A percentile compares a stretch with the other conserved stretches of the same genome.
These are phyloP conservation scores for Exophiala aquamarina DNA, from an alignment of 2,329 filamentous ascomycete genomes.

Conservation along the genomic window DNA sequence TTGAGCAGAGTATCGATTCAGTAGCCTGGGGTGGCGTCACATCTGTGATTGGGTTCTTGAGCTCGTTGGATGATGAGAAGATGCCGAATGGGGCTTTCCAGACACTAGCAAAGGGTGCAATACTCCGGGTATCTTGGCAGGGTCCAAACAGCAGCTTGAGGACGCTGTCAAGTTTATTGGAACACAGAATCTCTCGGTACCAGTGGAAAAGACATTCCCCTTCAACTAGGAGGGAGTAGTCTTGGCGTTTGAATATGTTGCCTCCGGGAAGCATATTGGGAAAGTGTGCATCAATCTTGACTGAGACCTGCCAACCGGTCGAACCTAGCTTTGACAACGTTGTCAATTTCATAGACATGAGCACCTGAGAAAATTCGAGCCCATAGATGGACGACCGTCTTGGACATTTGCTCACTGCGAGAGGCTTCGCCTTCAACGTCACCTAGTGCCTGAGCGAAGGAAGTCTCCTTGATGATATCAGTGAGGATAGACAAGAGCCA, in stretches of 20 bases:
- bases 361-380: conserved; percentile 26
- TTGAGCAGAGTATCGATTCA: conserved; percentile 47
- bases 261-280: conserved; percentile 44
- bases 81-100: conserved; percentile 61
- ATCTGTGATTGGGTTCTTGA: conserved; percentile 19
- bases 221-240: conserved; percentile 40
- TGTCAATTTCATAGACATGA: conserved; percentile 15
- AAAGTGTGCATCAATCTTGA: conserved; percentile 37
- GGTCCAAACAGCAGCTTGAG: conserved; percentile 55
- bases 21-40: conserved; percentile 49
- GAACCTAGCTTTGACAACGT: conserved; percentile 4
- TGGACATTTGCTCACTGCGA: conserved; percentile 19
- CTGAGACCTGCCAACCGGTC: neutral
- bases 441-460: conserved; percentile 2
- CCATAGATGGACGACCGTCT: conserved; percentile 26
- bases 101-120: conserved; percentile 51
- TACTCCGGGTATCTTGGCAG: conserved; percentile 62
- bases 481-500: conserved; percentile 19
- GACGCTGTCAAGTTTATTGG: conserved; percentile 46
- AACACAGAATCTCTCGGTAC: conserved; percentile 33
- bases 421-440: conserved; percentile 8
- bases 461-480: conserved; percentile 25
- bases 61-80: conserved; percentile 51
- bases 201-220: conserved; percentile 38
- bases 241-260: conserved; percentile 43